Evolutionary conservation across 1,284 basidiomycete species (phyloP).

Genomic region (Naganishia albida): DNA sequence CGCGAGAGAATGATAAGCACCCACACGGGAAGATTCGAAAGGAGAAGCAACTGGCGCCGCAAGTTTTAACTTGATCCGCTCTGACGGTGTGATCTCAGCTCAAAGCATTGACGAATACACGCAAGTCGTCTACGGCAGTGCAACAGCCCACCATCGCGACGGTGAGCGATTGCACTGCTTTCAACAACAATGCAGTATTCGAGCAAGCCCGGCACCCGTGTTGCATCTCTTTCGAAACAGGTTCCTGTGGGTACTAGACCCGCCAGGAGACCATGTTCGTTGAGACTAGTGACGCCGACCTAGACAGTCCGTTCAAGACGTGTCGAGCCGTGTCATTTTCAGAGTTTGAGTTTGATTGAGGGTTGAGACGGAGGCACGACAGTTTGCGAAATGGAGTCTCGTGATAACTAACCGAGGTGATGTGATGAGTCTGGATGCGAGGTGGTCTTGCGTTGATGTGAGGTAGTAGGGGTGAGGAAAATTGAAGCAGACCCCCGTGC

Average conservation of each 20-base stretch:
- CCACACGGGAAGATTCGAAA: conserved; percentile 36
- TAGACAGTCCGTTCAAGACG: conserved; percentile 2
- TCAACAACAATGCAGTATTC: conserved; percentile 16
- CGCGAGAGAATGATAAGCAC: conserved; percentile 19
- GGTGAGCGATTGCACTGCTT: neutral
- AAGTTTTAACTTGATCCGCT: conserved; percentile 57
- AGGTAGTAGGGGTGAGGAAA: no score
- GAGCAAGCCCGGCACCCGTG: conserved; percentile 50
- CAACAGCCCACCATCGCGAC: conserved; percentile 22
- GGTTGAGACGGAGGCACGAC: neutral
- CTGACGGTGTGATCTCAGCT: conserved; percentile 57
- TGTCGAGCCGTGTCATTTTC: conserved; percentile 4
- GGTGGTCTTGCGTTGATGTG: neutral
- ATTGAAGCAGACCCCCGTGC: neutral
- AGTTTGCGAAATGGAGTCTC: conserved; percentile 5
- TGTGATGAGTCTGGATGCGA: neutral
- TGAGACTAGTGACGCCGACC: conserved; percentile 24
- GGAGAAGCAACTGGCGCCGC: conserved; percentile 53
- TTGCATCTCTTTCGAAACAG: conserved; percentile 42
- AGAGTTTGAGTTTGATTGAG: conserved; percentile 6
- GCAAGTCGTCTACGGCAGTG: conserved; percentile 4
- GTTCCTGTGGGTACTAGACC: conserved; percentile 18
- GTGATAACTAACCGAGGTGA: conserved; percentile 26
- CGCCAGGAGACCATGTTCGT: conserved; percentile 18
- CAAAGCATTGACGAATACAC: conserved; percentile 31